Conservation (phyloP, 1,284 basidiomycete genomes). For the Lentinus polychrous region DNA sequence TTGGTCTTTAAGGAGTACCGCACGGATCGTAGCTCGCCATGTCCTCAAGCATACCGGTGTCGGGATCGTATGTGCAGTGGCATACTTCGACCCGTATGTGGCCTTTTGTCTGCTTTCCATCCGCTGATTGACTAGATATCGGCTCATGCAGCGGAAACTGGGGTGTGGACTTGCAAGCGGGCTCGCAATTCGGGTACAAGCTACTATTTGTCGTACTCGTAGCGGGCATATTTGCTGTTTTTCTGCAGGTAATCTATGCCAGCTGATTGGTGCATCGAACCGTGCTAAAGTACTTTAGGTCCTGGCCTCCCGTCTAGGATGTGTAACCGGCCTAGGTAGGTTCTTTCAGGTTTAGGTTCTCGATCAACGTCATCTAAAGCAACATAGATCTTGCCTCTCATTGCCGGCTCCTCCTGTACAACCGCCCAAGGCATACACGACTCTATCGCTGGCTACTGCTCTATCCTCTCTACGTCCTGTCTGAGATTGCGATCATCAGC, state of each 20-base stretch:
- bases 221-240: constrained; percentile 77
- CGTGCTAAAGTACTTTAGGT: constrained; percentile 30
- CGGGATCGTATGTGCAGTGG: constrained; percentile 45
- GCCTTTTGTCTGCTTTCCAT: neutral
- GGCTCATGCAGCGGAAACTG: constrained; percentile 52
- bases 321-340: constrained; percentile 64
- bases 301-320: constrained; percentile 56
- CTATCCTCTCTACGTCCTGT: constrained; percentile 62
- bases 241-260: constrained; percentile 52
- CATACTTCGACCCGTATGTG: constrained; percentile 51
- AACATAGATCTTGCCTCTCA: constrained; percentile 62
- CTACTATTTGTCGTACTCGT: constrained; percentile 84
- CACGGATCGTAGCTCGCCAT: constrained; percentile 28
- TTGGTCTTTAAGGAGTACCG: neutral
- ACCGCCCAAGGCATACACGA: constrained; percentile 53
- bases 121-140: neutral
- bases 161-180: constrained; percentile 71
- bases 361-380: neutral
- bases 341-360: constrained; percentile 5
- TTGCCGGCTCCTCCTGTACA: constrained; percentile 64
- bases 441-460: constrained; percentile 60
- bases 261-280: neutral
- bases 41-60: constrained; percentile 39
- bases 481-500: constrained; percentile 82
- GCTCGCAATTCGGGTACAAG: constrained; percentile 75